Percentiles rank a stretch among this genome's conserved stretches.
Evolutionary conservation across 805 yeast genomes (phyloP).

Genomic region (Lachancea waltii): DNA sequence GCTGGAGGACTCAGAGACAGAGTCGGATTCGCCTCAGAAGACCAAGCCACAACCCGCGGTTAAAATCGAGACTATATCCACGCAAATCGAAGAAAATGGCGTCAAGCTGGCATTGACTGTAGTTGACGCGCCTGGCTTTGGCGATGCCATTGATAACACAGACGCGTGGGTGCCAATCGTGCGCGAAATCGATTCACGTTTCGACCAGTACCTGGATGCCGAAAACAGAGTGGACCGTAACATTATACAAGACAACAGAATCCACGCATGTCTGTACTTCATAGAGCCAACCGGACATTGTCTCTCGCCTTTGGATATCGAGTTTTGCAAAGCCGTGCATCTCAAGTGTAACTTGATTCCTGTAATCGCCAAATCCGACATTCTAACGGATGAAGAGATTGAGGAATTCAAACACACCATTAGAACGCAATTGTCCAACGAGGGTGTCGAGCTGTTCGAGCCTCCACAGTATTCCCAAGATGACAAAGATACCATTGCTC

Average conservation of each 20-base stretch:
- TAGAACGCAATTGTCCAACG: conserved; percentile 65
- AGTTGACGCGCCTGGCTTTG: conserved; percentile 90
- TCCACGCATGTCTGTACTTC: conserved; percentile 90
- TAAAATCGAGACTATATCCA: conserved; percentile 50
- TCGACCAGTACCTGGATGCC: conserved; percentile 80
- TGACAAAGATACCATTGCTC: conserved; percentile 72
- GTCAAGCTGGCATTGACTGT: conserved; percentile 80
- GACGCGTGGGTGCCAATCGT: conserved; percentile 87
- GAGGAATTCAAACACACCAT: conserved; percentile 68
- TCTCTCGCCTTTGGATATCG: conserved; percentile 80
- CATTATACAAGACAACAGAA: conserved; percentile 66
- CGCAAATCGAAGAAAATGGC: conserved; percentile 88
- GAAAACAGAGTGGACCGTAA: conserved; percentile 80
- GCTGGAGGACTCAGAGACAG: conserved; percentile 9
- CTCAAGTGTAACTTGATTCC: conserved; percentile 92
- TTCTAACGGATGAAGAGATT: conserved; percentile 83
- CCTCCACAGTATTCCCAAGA: conserved; percentile 76
- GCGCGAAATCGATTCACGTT: conserved; percentile 80
- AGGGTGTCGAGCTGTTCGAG: conserved; percentile 66
- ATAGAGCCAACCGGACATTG: conserved; percentile 97
- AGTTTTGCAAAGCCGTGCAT: conserved; percentile 80
- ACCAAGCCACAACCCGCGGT: conserved; percentile 32
- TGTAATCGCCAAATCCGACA: conserved; percentile 90
- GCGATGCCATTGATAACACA: conserved; percentile 76
- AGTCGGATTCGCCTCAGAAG: conserved; percentile 2